Conservation (phyloP, 2,329 filamentous ascomycete genomes). For the Orbilia brochopaga region DNA sequence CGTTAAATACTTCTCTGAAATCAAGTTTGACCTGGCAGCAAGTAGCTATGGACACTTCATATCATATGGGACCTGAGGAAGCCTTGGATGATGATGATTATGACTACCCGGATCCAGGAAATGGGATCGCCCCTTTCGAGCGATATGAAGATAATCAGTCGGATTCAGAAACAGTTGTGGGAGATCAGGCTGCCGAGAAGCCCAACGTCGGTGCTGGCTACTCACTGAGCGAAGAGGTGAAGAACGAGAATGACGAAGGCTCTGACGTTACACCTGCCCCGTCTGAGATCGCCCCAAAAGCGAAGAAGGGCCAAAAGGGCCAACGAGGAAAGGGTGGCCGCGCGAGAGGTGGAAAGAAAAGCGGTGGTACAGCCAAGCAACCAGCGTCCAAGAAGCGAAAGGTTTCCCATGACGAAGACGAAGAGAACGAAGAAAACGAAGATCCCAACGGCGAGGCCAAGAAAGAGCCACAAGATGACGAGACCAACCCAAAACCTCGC, state of each 20-base stretch:
- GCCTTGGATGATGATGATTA: too few relatives aligned
- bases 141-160: neutral
- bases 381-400: conserved; percentile 36
- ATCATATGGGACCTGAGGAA: too few relatives aligned
- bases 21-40: too few relatives aligned
- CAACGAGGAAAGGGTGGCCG: neutral
- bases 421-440: conserved; percentile 4
- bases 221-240: neutral
- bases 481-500: neutral
- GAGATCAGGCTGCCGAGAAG: neutral
- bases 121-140: too few relatives aligned
- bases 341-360: neutral
- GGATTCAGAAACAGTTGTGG: neutral
- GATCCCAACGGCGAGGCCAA: conserved; percentile 1
- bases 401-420: conserved; percentile 2
- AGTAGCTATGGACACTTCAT: too few relatives aligned
- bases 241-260: neutral
- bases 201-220: neutral
- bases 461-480: neutral
- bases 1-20: too few relatives aligned
- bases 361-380: conserved; percentile 8
- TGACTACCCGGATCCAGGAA: too few relatives aligned
- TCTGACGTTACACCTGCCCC: neutral
- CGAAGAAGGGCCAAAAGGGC: conserved; percentile 1
- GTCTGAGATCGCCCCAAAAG: neutral